Conservation (phyloP, 768 basidiomycete species). For the Tricholoma saponaceum region DNA sequence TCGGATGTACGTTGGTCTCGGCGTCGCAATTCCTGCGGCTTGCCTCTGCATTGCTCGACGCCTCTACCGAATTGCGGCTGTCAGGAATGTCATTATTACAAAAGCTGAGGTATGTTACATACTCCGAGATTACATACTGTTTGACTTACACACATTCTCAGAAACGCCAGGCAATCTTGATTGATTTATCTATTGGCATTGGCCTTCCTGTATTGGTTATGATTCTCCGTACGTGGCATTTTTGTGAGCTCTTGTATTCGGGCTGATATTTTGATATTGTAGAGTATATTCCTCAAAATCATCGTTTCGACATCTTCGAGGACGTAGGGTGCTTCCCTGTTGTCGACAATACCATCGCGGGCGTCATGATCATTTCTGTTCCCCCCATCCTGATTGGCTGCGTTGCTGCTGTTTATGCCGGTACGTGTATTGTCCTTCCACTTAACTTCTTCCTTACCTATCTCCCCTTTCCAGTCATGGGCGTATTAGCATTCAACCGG, state of each 20-base stretch:
- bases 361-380: constrained; percentile 28
- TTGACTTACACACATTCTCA: background rate
- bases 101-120: constrained; percentile 21
- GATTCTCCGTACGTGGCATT: constrained; percentile 10
- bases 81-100: constrained; percentile 24
- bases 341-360: constrained; percentile 30
- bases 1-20: constrained; percentile 2
- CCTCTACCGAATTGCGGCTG: constrained; percentile 20
- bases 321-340: constrained; percentile 43
- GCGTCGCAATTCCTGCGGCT: constrained; percentile 47
- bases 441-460: background rate
- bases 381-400: constrained; percentile 39
- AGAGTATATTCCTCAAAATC: constrained; percentile 46
- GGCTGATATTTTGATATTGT: background rate
- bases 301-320: constrained; percentile 44
- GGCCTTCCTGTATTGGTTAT: constrained; percentile 44
- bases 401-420: constrained; percentile 34
- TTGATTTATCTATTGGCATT: constrained; percentile 49
- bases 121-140: background rate
- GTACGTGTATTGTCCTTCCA: constrained; percentile 20
- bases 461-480: constrained; percentile 17
- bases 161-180: constrained; percentile 45
- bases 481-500: constrained; percentile 30
- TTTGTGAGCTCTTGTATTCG: background rate
- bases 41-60: constrained; percentile 59